Conservation (phyloP, 176 grass and related monocot species). For the Oropetium thomaeum region DNA sequence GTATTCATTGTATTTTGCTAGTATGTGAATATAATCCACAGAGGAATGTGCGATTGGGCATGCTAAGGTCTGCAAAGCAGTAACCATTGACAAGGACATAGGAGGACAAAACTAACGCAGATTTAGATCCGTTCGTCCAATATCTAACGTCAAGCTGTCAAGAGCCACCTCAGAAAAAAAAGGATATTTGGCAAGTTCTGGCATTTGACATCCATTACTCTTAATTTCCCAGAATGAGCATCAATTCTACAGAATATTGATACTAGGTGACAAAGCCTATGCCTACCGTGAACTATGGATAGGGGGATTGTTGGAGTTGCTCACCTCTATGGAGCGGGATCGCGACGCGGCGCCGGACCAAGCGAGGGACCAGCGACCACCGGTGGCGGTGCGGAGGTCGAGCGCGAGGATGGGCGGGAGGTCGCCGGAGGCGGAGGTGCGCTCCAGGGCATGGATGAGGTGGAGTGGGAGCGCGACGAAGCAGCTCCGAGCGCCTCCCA, state of each 20-base stretch:
- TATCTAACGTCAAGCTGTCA: background rate
- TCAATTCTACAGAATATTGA: background rate
- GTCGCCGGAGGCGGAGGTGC: slow-evolving; percentile 42
- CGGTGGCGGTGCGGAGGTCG: slow-evolving; percentile 49
- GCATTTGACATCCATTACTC: background rate
- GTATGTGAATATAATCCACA: slow-evolving; percentile 14
- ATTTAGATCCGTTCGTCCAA: background rate
- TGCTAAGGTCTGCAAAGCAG: background rate
- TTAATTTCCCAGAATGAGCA: background rate
- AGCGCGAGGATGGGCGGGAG: slow-evolving; percentile 82
- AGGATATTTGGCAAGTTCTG: background rate
- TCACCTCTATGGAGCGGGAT: slow-evolving; percentile 75
- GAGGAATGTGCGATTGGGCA: background rate
- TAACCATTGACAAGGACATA: background rate
- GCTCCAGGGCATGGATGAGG: slow-evolving; percentile 72
- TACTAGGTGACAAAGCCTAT: background rate
- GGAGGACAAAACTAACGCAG: background rate
- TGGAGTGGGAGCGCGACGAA: slow-evolving; percentile 84
- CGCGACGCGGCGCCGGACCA: slow-evolving; percentile 83
- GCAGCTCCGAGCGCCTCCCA: slow-evolving; percentile 73
- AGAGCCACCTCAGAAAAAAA: background rate
- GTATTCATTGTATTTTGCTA: background rate
- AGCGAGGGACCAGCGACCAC: slow-evolving; percentile 64
- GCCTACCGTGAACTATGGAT: background rate
- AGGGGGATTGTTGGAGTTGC: background rate